Conservation (phyloP, 1,284 basidiomycete genomes). For the Microstroma glucosiphilum region DNA sequence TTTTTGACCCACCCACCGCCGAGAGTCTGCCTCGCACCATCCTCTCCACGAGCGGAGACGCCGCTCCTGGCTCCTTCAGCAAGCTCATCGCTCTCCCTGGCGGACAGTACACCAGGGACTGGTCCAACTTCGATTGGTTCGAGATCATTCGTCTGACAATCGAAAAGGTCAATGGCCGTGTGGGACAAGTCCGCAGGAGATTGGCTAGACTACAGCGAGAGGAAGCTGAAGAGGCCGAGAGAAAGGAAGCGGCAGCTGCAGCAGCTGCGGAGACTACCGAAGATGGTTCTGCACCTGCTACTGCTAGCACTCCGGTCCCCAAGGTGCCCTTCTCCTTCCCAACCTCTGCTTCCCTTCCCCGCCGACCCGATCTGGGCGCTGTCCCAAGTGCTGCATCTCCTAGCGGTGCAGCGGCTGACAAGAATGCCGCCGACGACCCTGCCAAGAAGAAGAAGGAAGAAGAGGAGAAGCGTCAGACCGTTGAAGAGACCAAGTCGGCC, state of each 20-base stretch:
- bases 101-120: conserved; percentile 24
- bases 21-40: conserved; percentile 16
- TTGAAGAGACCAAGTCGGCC: conserved; percentile 24
- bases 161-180: conserved; percentile 49
- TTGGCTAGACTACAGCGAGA: conserved; percentile 26
- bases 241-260: conserved; percentile 25
- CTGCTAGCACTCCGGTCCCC: neutral
- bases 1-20: conserved; percentile 56
- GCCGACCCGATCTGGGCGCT: conserved; percentile 10
- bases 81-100: conserved; percentile 6
- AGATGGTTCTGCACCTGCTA: neutral
- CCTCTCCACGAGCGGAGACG: conserved; percentile 14
- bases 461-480: conserved; percentile 16
- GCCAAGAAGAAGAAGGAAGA: conserved; percentile 3
- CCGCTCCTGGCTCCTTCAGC: conserved; percentile 16
- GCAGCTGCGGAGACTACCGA: conserved; percentile 21
- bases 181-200: conserved; percentile 41
- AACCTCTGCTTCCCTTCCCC: conserved; percentile 21
- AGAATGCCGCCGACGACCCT: neutral
- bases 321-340: conserved; percentile 33
- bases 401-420: neutral
- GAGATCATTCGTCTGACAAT: conserved; percentile 36
- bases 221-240: conserved; percentile 27
- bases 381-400: conserved; percentile 7
- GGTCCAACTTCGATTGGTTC: conserved; percentile 44